Conservation (phyloP, 2,329 filamentous ascomycete species). For the Penicillium oxalicum region DNA sequence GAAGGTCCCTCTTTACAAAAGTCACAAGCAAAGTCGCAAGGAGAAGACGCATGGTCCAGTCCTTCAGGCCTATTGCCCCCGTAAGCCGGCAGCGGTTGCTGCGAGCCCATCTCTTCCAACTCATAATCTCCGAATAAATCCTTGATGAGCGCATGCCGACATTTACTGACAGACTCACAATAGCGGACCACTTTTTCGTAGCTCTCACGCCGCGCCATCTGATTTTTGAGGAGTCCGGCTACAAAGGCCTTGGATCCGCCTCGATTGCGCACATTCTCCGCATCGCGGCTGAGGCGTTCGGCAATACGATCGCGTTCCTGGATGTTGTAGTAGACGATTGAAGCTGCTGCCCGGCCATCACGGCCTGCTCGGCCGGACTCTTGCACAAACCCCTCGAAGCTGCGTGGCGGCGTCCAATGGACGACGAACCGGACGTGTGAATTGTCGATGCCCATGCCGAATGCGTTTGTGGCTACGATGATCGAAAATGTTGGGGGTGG, state of each 20-base stretch:
- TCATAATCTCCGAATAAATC: conserved; percentile 67
- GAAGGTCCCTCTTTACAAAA: conserved; percentile 63
- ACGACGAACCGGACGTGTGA: conserved; percentile 89
- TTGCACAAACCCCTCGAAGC: conserved; percentile 93
- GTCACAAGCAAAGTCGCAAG: conserved; percentile 71
- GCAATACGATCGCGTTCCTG: conserved; percentile 75
- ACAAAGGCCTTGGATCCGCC: conserved; percentile 29
- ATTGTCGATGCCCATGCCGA: conserved; percentile 98
- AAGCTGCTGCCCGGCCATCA: conserved; percentile 79
- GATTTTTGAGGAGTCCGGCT: conserved; percentile 32
- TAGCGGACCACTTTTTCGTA: conserved; percentile 67
- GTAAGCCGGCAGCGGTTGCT: conserved; percentile 16
- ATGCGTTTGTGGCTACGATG: conserved; percentile 90
- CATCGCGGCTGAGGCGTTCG: conserved; percentile 45
- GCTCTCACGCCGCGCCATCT: conserved; percentile 51
- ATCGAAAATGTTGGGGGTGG: conserved; percentile 68
- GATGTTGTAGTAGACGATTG: conserved; percentile 84
- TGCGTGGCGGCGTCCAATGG: conserved; percentile 90
- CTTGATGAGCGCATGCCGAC: conserved; percentile 69
- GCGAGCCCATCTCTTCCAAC: conserved; percentile 29
- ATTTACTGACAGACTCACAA: conserved; percentile 68
- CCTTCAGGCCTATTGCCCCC: conserved; percentile 1
- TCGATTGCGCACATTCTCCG: conserved; percentile 31
- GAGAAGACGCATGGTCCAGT: conserved; percentile 30
- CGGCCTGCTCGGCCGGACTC: conserved; percentile 87